phyloP scores from a whole-genome alignment of 2,329 filamentous ascomycete genomes.

The Exophiala oligosperma region DNA sequence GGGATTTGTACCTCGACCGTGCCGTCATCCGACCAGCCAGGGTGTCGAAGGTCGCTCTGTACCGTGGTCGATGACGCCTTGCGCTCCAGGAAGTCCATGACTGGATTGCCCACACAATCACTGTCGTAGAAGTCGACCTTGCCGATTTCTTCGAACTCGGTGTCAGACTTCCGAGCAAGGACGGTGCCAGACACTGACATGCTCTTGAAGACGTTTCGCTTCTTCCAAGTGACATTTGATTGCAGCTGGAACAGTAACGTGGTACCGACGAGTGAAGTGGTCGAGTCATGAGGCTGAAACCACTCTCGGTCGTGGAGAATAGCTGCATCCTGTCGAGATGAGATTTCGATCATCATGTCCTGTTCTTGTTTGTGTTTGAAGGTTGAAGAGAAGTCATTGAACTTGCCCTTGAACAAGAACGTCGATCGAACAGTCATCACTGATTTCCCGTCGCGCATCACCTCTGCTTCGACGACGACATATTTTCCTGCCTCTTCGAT shows the following conservation, averaged over 20 bases:
- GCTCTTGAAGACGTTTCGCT: conserved; percentile 84
- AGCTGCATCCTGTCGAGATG: conserved; percentile 85
- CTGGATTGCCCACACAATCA: conserved; percentile 89
- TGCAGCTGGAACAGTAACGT: conserved; percentile 95
- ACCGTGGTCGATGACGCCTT: conserved; percentile 85
- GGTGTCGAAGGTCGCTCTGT: conserved; percentile 94
- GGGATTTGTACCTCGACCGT: conserved; percentile 86
- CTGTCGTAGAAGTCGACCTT: conserved; percentile 94
- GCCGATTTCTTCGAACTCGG: conserved; percentile 96
- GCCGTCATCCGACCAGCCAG: conserved; percentile 74
- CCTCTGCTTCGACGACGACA: conserved; percentile 99
- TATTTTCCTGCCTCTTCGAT: conserved; percentile 99
- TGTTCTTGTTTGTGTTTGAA: conserved; percentile 98
- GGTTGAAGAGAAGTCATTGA: conserved; percentile 94
- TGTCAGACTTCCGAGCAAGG: conserved; percentile 88
- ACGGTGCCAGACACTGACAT: conserved; percentile 92
- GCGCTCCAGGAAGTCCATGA: conserved; percentile 91
- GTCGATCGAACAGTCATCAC: conserved; percentile 99
- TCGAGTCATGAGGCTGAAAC: conserved; percentile 84
- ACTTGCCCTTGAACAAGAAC: conserved; percentile 91
- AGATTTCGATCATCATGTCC: conserved; percentile 87
- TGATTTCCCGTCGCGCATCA: conserved; percentile 75
- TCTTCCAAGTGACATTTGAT: conserved; percentile 90
- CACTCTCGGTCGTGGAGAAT: conserved; percentile 96
- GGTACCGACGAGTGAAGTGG: conserved; percentile 85